Percentiles rank a stretch among this genome's conserved stretches.
Conservation (phyloP, 805 yeast genomes). For the Kuraishia piskuri region DNA sequence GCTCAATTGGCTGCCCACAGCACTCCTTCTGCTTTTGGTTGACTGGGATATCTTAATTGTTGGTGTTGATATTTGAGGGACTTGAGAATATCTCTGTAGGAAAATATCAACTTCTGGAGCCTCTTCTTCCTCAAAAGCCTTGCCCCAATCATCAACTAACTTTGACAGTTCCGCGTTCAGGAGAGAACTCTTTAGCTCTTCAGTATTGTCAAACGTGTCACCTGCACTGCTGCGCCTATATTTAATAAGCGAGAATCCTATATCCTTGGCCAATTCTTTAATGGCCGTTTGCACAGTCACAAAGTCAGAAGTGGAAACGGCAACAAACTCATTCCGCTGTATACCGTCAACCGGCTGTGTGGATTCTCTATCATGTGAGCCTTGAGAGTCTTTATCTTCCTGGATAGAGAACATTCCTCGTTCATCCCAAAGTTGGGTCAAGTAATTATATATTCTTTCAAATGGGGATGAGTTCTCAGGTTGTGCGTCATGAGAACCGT, state of each 20-base stretch:
- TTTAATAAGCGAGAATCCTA: neutral
- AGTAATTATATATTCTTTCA: constrained; percentile 8
- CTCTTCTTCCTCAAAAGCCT: constrained; percentile 1
- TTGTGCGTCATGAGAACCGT: no score
- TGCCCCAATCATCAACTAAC: constrained; percentile 5
- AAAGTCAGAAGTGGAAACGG: neutral
- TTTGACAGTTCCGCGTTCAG: neutral
- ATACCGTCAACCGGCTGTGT: no score
- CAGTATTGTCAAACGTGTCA: neutral
- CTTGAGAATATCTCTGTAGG: neutral
- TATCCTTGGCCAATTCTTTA: neutral
- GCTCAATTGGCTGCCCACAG: neutral
- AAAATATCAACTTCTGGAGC: neutral
- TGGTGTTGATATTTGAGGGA: constrained; percentile 3
- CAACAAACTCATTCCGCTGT: neutral
- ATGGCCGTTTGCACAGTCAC: neutral
- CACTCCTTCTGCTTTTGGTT: neutral
- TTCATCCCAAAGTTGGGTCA: neutral
- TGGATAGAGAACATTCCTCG: constrained; percentile 3
- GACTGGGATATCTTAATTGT: constrained; percentile 4
- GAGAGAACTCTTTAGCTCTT: neutral
- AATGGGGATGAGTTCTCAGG: constrained; percentile 4
- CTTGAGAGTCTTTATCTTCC: constrained; percentile 1
- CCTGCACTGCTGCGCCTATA: neutral
- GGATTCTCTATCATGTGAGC: no score